Base-by-base conservation (phyloP, 139 green algal genomes). In the Dunaliella sp. region DNA sequence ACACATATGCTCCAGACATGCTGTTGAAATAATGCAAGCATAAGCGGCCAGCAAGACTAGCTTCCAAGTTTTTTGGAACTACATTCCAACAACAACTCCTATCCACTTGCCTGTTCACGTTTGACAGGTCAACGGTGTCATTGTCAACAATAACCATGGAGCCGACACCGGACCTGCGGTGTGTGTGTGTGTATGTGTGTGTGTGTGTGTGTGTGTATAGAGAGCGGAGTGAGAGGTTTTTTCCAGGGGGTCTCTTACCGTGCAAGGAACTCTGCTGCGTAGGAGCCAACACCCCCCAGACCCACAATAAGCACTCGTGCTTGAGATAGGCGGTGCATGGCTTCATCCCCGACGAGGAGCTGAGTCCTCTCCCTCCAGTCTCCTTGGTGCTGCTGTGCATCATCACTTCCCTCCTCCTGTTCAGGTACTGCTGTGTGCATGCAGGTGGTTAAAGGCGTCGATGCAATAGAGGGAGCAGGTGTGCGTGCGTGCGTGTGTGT, bases 201-300 rank as follows among this genome's bases (percentile, higher is more conserved):
- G 37, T 1, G 80, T 38, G 37, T 36, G 80, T 24, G 25, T 3
- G 26, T 2, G 57, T 34, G 78, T n/a, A 48, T 28, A 38, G 59
- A 31, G 7, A 84, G 48, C 28, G 30, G 25, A 59, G 80, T 76
- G 57, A 57, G n/a, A 59, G 80, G 80, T n/a, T n/a, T n/a, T n/a
- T n/a, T n/a, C n/a, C n/a, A n/a, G 30, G 31, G 38, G 32, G 48
- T 30, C 30, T 22, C 85, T 28, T 36, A 86, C 38, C 90, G 48
- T 30, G 85, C 91, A 16, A 95, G 85, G 22, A 91, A 88, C 82
- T 95, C 92, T 0, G 88, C 92, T 24, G 85, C 88, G 59, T 88
- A 94, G 58, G 84, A 88, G 28, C 92, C 92, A 7, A 95, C 91
- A 1, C 92, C 92, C 24, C 92, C 92, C 37, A 94, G 79, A 0